These are phyloP conservation scores for Heterobasidion irregulare DNA, from an alignment of 1,284 basidiomycete genomes.

Conservation along the genomic window DNA sequence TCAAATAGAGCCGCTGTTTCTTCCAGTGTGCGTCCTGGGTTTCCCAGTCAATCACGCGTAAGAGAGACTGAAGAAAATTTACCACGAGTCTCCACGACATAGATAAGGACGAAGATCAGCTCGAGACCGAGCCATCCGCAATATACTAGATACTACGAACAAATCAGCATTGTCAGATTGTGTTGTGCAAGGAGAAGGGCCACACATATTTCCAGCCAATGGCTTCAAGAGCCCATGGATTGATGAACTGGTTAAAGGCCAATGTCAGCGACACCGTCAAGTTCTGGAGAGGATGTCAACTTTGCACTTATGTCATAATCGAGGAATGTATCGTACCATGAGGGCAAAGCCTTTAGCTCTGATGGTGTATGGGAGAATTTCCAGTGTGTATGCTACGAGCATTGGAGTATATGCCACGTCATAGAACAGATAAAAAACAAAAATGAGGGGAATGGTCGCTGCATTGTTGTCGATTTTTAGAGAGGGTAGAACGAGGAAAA, in stretches of 20 bases:
- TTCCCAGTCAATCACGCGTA: neutral
- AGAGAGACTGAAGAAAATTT: constrained; percentile 4
- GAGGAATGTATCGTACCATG: constrained; percentile 34
- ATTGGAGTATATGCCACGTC: constrained; percentile 60
- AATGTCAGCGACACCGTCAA: constrained; percentile 45
- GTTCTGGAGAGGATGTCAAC: constrained; percentile 30
- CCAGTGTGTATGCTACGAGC: constrained; percentile 55
- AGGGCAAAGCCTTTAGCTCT: constrained; percentile 62
- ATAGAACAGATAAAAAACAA: constrained; percentile 63
- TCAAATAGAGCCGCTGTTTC: constrained; percentile 62
- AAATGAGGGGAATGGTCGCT: constrained; percentile 67
- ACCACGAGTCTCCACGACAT: constrained; percentile 58
- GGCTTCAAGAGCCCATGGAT: constrained; percentile 59
- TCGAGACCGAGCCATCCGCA: constrained; percentile 55
- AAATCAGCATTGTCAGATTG: constrained; percentile 1
- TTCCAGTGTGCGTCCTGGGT: constrained; percentile 51
- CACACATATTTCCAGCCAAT: constrained; percentile 60
- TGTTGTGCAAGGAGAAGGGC: constrained; percentile 6
- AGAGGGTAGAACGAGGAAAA: neutral
- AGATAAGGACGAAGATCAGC: constrained; percentile 45
- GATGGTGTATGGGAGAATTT: constrained; percentile 61
- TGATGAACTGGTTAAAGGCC: constrained; percentile 68
- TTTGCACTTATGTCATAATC: neutral
- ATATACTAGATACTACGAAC: constrained; percentile 44
- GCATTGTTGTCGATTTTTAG: neutral